Evolutionary conservation across 2,329 filamentous ascomycete species (phyloP).

Genomic region (Hymenoscyphus linearis): DNA sequence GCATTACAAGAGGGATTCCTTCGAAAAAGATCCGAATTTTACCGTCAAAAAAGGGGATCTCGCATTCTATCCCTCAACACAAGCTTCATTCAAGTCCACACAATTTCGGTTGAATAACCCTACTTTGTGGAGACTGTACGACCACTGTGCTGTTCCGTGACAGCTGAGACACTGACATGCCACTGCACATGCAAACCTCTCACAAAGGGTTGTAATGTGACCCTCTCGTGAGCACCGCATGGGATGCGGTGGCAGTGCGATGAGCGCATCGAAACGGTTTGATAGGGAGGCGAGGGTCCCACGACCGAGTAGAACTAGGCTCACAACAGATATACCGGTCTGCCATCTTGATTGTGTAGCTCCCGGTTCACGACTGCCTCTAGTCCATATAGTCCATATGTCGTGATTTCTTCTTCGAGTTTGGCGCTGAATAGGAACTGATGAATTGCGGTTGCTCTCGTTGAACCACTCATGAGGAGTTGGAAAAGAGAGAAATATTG

Average conservation of each 20-base stretch:
- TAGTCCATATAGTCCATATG: not conserved
- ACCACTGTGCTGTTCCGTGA: constrained; percentile 8
- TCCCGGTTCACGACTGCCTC: not conserved
- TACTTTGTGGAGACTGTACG: not conserved
- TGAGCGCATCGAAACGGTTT: constrained; percentile 2
- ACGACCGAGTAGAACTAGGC: constrained; percentile 2
- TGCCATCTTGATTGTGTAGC: constrained; percentile 2
- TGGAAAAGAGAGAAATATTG: not conserved
- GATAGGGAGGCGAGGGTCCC: constrained; percentile 2
- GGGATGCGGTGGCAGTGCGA: constrained; percentile 6
- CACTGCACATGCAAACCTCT: constrained; percentile 5
- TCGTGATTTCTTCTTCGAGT: constrained; percentile 3
- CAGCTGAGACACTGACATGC: constrained; percentile 3
- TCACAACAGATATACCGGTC: not conserved
- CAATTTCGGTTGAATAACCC: constrained; percentile 5
- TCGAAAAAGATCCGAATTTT: not conserved
- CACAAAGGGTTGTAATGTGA: constrained; percentile 6
- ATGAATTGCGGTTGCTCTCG: not conserved
- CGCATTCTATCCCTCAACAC: not conserved
- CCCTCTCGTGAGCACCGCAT: constrained; percentile 12
- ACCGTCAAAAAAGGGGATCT: not conserved
- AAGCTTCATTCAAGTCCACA: not conserved
- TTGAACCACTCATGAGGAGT: not conserved
- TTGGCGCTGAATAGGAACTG: not conserved
- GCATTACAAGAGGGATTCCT: not conserved